phyloP scores from a whole-genome alignment of 106 monocot genomes.

The Dendrobium nobile region DNA sequence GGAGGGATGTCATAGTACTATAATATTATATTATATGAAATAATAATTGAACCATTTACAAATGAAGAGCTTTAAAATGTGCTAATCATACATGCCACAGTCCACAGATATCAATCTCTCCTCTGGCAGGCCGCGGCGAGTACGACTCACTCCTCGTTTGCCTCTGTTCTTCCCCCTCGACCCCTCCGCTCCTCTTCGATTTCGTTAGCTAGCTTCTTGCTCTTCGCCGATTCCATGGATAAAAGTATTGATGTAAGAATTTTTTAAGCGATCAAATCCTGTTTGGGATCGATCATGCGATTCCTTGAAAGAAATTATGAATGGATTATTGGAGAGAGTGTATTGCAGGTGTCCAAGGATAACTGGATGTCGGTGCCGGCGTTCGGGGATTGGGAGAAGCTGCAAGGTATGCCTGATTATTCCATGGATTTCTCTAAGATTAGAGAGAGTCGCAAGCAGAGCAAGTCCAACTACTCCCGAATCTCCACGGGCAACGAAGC shows the following conservation, averaged over 20 bases:
- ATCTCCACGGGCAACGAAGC: slow-evolving; percentile 65
- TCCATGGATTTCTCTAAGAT: slow-evolving; percentile 90
- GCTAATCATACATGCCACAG: no score
- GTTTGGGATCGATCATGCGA: neutral
- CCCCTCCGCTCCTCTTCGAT: neutral
- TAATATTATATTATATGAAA: no score
- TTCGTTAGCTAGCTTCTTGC: neutral
- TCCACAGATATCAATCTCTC: neutral
- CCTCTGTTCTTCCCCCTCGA: neutral
- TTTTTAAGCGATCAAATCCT: neutral
- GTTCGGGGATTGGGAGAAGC: slow-evolving; percentile 89
- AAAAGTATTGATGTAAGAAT: neutral
- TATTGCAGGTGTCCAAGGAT: neutral
- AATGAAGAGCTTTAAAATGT: no score
- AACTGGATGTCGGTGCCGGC: slow-evolving; percentile 76
- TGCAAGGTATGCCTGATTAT: slow-evolving; percentile 76
- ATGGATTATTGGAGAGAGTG: neutral
- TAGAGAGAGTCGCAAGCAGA: slow-evolving; percentile 69
- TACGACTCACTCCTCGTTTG: neutral
- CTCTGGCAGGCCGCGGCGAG: neutral
- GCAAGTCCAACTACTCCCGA: slow-evolving; percentile 60
- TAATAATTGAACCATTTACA: no score
- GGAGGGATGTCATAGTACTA: no score
- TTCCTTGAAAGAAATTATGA: no score
- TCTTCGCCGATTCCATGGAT: slow-evolving; percentile 2